Evolutionary conservation across 2,329 filamentous ascomycete species (phyloP).

Genomic region (Phoma sp.): DNA sequence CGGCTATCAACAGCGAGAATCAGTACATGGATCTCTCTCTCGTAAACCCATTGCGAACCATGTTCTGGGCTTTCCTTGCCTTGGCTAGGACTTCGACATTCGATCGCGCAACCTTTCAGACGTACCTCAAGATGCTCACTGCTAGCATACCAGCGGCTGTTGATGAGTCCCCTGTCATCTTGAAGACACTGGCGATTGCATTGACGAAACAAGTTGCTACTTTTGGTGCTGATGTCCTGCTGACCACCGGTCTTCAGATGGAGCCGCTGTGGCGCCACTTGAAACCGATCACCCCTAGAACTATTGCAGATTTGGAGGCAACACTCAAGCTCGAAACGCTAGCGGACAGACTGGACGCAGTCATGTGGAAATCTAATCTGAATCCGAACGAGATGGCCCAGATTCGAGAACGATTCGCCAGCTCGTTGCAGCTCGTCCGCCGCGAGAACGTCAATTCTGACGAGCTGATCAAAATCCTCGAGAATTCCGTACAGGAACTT

Average conservation of each 20-base stretch:
- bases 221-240: constrained; percentile 73
- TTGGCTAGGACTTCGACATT: constrained; percentile 52
- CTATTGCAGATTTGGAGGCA: constrained; percentile 44
- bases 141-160: constrained; percentile 19
- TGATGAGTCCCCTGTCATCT: constrained; percentile 16
- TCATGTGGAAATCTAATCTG: constrained; percentile 45
- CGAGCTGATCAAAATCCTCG: constrained; percentile 39
- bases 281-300: constrained; percentile 63
- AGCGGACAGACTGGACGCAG: constrained; percentile 53
- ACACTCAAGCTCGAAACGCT: constrained; percentile 53
- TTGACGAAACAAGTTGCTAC: constrained; percentile 36
- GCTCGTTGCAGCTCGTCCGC: constrained; percentile 41
- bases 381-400: constrained; percentile 44
- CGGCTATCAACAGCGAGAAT: constrained; percentile 13
- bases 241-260: constrained; percentile 80
- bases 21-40: constrained; percentile 20
- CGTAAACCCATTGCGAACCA: constrained; percentile 38
- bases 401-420: constrained; percentile 43
- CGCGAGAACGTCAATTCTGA: constrained; percentile 36
- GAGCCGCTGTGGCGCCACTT: constrained; percentile 77
- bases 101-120: constrained; percentile 61
- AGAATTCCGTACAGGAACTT: constrained; percentile 36
- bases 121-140: constrained; percentile 54
- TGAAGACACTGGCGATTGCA: constrained; percentile 34
- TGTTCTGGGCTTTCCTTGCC: constrained; percentile 58